Base-by-base conservation (phyloP, 805 yeast species). In the Sungouiella blattae region DNA sequence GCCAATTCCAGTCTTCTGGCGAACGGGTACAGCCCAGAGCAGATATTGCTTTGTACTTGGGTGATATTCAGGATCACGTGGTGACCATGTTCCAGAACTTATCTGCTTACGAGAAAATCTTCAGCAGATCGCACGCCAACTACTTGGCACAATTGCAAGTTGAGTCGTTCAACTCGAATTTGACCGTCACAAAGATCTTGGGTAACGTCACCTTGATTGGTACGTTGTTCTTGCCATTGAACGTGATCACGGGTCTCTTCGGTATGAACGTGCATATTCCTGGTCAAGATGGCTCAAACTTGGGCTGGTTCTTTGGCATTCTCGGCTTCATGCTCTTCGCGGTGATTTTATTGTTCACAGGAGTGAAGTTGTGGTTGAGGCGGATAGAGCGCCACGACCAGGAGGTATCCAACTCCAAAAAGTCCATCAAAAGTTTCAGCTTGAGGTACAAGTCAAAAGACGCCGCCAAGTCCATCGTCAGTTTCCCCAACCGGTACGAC, bases 1-100 rank as follows among this genome's bases (percentile, higher is more conserved):
- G 43, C 12, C 52, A 45, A 16, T 40, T 41, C 36, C 60, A 48
- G 28, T 47, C 46, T 25, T 42, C 46, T 17, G 47, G 35, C 8
- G 50, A 49, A 24, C 55, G 55, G 9, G 60, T 64, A 1, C 69
- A 80, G 49, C 96, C 96, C 33, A 74, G 94, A 52, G 91, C 84
- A 18, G 97, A 91, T 52, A 89, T 89, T 62, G 95, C 95, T 0
- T 69, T 89, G 44, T 91, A 87, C 59, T 64, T 89, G 43, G 96
- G 96, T 38, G 98, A 89, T 77, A 89, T 89, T 55, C 96, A 88
- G 64, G 97, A 89, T 71, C 98, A 89, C 75, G 84, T 91, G 52
- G 80, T 89, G 39, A 91, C 98, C 12, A 91, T 91, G 97, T 84
- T 79, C 61, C 96, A 88, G 64, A 89, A 87, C 53, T 71, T 91